Percentiles rank a stretch among this genome's conserved stretches.
phyloP scores from a whole-genome alignment of 2,329 filamentous ascomycete genomes.

The Ambrosiella cleistominuta region DNA sequence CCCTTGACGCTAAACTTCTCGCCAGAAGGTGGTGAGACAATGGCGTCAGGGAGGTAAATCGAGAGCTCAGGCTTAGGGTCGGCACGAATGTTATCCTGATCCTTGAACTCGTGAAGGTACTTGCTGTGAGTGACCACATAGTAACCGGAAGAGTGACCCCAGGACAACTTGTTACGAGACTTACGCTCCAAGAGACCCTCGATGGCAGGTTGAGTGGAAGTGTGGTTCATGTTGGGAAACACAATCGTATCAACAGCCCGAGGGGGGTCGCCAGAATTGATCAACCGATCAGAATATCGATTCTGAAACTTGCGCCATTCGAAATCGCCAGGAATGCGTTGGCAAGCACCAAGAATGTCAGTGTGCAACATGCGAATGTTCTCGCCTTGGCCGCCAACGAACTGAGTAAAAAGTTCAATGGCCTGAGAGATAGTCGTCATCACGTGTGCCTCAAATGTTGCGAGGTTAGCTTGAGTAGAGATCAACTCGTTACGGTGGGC shows the following conservation, averaged over 20 bases:
- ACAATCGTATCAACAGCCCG: slow-evolving; percentile 55
- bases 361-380: slow-evolving; percentile 64
- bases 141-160: slow-evolving; percentile 63
- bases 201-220: slow-evolving; percentile 62
- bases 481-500: slow-evolving; percentile 86
- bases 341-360: slow-evolving; percentile 62
- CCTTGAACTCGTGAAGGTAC: slow-evolving; percentile 92
- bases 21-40: slow-evolving; percentile 52
- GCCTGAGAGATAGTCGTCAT: slow-evolving; percentile 67
- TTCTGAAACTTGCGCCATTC: slow-evolving; percentile 78
- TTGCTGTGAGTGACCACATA: slow-evolving; percentile 80
- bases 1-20: slow-evolving; percentile 90
- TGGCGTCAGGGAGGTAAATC: slow-evolving; percentile 80
- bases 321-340: slow-evolving; percentile 66
- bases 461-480: slow-evolving; percentile 77
- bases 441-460: slow-evolving; percentile 72
- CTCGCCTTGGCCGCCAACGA: slow-evolving; percentile 64
- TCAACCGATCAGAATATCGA: slow-evolving; percentile 53
- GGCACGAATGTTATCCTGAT: slow-evolving; percentile 53
- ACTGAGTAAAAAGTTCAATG: slow-evolving; percentile 66
- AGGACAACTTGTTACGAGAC: slow-evolving; percentile 63
- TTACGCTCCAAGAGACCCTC: slow-evolving; percentile 83
- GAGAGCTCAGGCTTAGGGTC: slow-evolving; percentile 75
- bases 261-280: slow-evolving; percentile 58
- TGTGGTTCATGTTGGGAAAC: slow-evolving; percentile 82